Percentiles rank a stretch among this genome's conserved stretches.
phyloP scores from a whole-genome alignment of 768 basidiomycete genomes.

The Pisolithus tinctorius region DNA sequence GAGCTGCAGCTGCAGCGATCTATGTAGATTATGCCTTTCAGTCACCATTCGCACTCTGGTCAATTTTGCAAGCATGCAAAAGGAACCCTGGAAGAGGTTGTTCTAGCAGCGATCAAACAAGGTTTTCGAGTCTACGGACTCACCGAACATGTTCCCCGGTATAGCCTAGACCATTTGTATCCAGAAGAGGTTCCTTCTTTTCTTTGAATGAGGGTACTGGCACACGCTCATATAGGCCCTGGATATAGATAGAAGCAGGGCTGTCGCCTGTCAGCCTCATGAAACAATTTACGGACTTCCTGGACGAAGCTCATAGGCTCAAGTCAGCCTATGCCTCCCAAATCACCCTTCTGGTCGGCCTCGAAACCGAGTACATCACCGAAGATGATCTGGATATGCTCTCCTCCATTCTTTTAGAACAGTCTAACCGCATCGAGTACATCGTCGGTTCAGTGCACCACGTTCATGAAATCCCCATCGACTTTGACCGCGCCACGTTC shows the following conservation, averaged over 20 bases:
- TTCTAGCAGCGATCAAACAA: slow-evolving; percentile 69
- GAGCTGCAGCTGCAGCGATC: too few species aligned
- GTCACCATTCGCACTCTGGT: slow-evolving; percentile 89
- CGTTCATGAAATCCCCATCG: slow-evolving; percentile 81
- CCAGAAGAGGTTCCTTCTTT: slow-evolving; percentile 78
- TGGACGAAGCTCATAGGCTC: slow-evolving; percentile 75
- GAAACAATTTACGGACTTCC: slow-evolving; percentile 64
- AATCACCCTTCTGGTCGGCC: slow-evolving; percentile 77
- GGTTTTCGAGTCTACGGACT: slow-evolving; percentile 81
- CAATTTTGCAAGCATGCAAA: slow-evolving; percentile 90
- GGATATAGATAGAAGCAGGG: slow-evolving; percentile 38
- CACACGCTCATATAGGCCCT: slow-evolving; percentile 8
- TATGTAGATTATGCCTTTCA: slow-evolving; percentile 45
- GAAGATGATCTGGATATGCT: slow-evolving; percentile 55
- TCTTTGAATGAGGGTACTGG: slow-evolving; percentile 3
- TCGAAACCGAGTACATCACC: slow-evolving; percentile 91
- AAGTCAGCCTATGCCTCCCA: slow-evolving; percentile 51
- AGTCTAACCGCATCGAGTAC: slow-evolving; percentile 64
- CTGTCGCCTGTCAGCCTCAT: slow-evolving; percentile 45
- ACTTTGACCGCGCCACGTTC: slow-evolving; percentile 78
- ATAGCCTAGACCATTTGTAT: slow-evolving; percentile 74
- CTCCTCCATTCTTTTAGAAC: slow-evolving; percentile 40
- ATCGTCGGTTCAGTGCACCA: slow-evolving; percentile 93
- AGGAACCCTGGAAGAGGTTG: slow-evolving; percentile 75
- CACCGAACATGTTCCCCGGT: slow-evolving; percentile 91